Percentiles rank a stretch among this genome's conserved stretches.
Conservation (phyloP, 208 protist genomes). For the Leishmania gerbilli region DNA sequence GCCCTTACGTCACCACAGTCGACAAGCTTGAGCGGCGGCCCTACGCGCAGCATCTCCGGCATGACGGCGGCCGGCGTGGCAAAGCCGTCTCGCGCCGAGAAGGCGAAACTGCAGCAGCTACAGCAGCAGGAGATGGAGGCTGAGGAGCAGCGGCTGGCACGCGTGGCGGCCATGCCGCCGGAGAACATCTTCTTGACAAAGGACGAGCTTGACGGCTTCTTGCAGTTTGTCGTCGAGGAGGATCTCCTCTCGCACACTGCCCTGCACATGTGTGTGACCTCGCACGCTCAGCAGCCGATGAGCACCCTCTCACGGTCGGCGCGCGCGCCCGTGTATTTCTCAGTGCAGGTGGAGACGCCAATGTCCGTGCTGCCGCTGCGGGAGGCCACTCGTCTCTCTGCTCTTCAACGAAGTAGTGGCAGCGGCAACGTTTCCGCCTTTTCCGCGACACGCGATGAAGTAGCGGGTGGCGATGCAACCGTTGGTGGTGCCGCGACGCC, state of each 20-base stretch:
- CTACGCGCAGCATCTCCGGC: background rate
- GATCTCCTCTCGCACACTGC: constrained; percentile 63
- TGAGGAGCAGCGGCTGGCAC: constrained; percentile 52
- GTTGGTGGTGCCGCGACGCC: background rate
- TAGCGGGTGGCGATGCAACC: background rate
- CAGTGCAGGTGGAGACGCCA: constrained; percentile 50
- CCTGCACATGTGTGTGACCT: constrained; percentile 39
- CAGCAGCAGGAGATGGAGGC: constrained; percentile 58
- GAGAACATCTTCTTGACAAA: constrained; percentile 74
- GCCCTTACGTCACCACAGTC: background rate
- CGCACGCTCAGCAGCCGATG: constrained; percentile 9
- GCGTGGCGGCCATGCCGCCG: constrained; percentile 46
- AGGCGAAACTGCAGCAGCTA: constrained; percentile 44
- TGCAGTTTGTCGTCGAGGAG: constrained; percentile 45
- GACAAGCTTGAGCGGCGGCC: background rate
- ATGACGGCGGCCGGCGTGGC: constrained; percentile 13
- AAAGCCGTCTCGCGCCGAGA: constrained; percentile 42
- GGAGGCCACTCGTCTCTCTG: constrained; percentile 22
- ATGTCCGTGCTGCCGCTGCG: constrained; percentile 43
- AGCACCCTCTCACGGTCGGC: constrained; percentile 12
- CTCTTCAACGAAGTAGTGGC: background rate
- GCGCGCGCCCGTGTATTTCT: constrained; percentile 16
- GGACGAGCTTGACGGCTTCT: constrained; percentile 46
- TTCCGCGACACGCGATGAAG: background rate
- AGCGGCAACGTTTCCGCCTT: background rate